These are phyloP conservation scores for Candida endomychidarum DNA, from an alignment of 805 yeast genomes.

Conservation along the genomic window DNA sequence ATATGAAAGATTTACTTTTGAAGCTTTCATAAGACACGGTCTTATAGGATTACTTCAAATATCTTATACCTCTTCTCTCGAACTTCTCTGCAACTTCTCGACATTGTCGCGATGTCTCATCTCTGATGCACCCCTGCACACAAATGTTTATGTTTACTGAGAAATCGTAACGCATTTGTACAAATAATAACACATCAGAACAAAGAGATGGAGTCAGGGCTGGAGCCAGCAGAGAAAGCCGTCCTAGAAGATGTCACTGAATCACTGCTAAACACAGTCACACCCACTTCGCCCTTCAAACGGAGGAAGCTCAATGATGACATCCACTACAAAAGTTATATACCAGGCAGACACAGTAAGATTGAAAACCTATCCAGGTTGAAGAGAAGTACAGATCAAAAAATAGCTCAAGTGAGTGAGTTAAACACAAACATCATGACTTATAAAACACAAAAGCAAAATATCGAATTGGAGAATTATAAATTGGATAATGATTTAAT, in stretches of 20 bases:
- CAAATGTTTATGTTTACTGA: too few relatives aligned
- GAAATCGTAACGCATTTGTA: too few relatives aligned
- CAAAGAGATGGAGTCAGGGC: conserved; percentile 1
- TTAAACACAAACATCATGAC: conserved; percentile 23
- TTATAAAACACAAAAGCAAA: conserved; percentile 37
- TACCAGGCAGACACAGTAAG: conserved; percentile 17
- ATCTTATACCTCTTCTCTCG: too few relatives aligned
- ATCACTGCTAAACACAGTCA: neutral
- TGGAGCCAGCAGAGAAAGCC: neutral
- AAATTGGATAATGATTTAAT: conserved; percentile 34
- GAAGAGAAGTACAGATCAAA: conserved; percentile 13
- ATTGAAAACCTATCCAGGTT: conserved; percentile 15
- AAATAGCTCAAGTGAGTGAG: conserved; percentile 20
- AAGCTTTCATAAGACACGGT: too few relatives aligned
- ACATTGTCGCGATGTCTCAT: too few relatives aligned
- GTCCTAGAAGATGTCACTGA: conserved; percentile 2
- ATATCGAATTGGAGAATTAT: conserved; percentile 35
- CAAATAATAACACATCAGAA: too few relatives aligned
- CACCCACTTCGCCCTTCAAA: conserved; percentile 6
- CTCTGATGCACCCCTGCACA: too few relatives aligned
- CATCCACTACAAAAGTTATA: conserved; percentile 8
- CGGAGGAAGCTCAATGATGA: conserved; percentile 7
- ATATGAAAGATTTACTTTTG: too few relatives aligned
- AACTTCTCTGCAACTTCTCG: too few relatives aligned
- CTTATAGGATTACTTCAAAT: too few relatives aligned